Conservation (phyloP, 306 rosid genomes). For the Comarum palustre region DNA sequence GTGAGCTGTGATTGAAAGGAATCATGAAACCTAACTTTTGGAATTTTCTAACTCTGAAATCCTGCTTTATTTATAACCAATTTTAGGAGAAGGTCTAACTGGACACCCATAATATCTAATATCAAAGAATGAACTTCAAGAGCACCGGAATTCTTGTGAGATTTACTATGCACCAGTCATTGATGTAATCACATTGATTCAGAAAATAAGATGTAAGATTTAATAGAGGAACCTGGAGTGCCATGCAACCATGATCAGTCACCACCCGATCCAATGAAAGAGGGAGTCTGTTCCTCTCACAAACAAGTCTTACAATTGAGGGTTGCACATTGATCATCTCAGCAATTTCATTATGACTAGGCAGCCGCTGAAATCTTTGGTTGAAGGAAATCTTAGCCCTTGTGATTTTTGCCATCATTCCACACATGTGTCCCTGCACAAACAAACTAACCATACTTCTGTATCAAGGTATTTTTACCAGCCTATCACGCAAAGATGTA, state of each 20-base stretch:
- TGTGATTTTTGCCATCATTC: slow-evolving; percentile 56
- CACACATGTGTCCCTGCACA: slow-evolving; percentile 56
- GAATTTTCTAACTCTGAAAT: not conserved
- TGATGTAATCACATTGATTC: not conserved
- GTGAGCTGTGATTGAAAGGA: not conserved
- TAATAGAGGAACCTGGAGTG: slow-evolving; percentile 48
- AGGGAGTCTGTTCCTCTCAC: slow-evolving; percentile 46
- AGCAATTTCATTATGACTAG: slow-evolving; percentile 58
- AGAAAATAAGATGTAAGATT: not conserved
- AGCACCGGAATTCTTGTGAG: not conserved
- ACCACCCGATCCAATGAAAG: slow-evolving; percentile 52
- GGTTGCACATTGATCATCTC: slow-evolving; percentile 36
- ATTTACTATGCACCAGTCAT: not conserved
- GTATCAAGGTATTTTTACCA: slow-evolving; percentile 35
- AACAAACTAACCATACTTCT: slow-evolving; percentile 67
- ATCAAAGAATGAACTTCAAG: not conserved
- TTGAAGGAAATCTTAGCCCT: slow-evolving; percentile 51
- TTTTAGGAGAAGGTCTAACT: slow-evolving; percentile 1
- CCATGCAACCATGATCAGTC: slow-evolving; percentile 46
- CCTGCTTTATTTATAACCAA: not conserved
- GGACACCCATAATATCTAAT: not conserved
- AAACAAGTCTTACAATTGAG: slow-evolving; percentile 52
- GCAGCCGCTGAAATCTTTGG: slow-evolving; percentile 39
- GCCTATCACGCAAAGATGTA: slow-evolving; percentile 19
- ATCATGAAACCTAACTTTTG: not conserved